Percentiles rank a stretch among this genome's conserved stretches.
phyloP scores from a whole-genome alignment of 768 basidiomycete genomes.

The Agrocybe pediades region DNA sequence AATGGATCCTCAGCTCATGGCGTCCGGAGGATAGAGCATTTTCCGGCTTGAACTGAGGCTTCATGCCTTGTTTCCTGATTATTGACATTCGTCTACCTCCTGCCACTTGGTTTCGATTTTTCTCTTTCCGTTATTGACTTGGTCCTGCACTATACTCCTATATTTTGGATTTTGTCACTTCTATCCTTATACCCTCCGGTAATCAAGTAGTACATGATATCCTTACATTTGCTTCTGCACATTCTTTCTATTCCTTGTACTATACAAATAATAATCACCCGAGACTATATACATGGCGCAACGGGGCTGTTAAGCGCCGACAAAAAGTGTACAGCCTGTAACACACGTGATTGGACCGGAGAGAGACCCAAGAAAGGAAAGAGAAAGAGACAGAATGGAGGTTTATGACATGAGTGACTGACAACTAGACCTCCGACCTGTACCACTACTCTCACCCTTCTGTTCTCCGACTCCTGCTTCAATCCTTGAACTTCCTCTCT shows the following conservation, averaged over 20 bases:
- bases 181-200: conserved; percentile 18
- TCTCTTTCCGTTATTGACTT: not conserved
- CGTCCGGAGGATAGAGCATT: conserved; percentile 21
- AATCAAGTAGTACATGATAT: conserved; percentile 13
- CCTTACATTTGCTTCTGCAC: conserved; percentile 10
- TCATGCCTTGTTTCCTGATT: not conserved
- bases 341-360: conserved; percentile 18
- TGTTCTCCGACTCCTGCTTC: not conserved
- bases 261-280: not conserved
- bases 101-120: not conserved
- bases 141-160: conserved; percentile 4
- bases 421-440: conserved; percentile 3
- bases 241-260: conserved; percentile 6
- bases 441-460: not conserved
- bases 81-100: not conserved
- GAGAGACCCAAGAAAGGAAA: conserved; percentile 13
- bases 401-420: no score
- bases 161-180: conserved; percentile 7
- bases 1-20: conserved; percentile 66
- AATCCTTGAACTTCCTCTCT: not conserved
- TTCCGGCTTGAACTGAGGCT: conserved; percentile 18
- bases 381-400: no score
- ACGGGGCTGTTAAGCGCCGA: no score
- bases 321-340: no score
- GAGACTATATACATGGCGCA: not conserved